Evolutionary conservation across 2,329 filamentous ascomycete genomes (phyloP).

Genomic region (Pseudogymnoascus sp.): DNA sequence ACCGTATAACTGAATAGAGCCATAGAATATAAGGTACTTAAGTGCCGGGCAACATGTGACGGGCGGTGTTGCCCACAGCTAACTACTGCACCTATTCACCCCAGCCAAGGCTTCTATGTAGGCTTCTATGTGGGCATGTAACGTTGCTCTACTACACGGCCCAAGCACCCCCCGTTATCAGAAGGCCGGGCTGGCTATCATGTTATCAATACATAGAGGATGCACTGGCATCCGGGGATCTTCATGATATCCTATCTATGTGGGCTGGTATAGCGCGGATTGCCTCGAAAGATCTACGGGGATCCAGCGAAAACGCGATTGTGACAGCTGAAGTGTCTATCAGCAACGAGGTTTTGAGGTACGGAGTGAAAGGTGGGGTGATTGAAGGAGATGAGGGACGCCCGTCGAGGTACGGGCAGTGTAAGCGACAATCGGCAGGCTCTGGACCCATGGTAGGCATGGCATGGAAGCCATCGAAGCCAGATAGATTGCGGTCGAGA

Average conservation of each 20-base stretch:
- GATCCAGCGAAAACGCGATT: background rate
- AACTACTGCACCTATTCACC: background rate
- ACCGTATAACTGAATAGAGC: background rate
- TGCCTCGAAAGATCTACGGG: background rate
- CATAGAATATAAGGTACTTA: background rate
- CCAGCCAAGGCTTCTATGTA: background rate
- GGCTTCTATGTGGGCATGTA: background rate
- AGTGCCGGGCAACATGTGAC: background rate
- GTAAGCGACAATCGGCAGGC: background rate
- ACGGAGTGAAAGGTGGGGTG: background rate
- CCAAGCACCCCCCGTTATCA: background rate
- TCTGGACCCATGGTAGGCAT: background rate
- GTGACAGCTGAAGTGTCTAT: background rate
- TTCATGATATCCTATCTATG: background rate
- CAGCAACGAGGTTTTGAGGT: background rate
- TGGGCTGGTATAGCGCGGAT: background rate
- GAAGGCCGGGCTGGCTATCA: background rate
- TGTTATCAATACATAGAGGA: background rate
- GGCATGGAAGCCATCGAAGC: background rate
- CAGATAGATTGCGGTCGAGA: background rate
- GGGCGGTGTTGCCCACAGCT: background rate
- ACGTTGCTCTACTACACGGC: background rate
- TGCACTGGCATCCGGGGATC: background rate
- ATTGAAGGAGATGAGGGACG: background rate
- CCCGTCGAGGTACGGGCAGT: background rate